phyloP scores from a whole-genome alignment of 2,329 filamentous ascomycete species.

The Incumbomyces delicatus region DNA sequence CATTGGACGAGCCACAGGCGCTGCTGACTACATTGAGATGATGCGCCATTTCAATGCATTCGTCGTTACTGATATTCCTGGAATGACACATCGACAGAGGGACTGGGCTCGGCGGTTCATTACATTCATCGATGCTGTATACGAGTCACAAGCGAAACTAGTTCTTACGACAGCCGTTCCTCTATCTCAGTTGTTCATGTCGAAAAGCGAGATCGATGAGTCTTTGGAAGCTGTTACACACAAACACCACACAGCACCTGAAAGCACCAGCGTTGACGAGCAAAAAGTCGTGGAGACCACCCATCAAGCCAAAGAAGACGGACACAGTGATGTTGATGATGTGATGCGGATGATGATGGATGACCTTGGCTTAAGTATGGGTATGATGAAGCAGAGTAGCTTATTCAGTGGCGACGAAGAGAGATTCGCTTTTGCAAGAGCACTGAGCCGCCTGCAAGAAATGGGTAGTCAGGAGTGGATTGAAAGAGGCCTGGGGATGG shows the following conservation, averaged over 20 bases:
- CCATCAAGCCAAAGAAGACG: slow-evolving; percentile 28
- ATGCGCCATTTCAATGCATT: slow-evolving; percentile 86
- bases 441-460: slow-evolving; percentile 71
- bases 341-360: slow-evolving; percentile 76
- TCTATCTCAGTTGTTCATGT: slow-evolving; percentile 75
- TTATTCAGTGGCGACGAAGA: slow-evolving; percentile 95
- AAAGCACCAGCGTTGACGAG: slow-evolving; percentile 20
- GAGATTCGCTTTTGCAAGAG: slow-evolving; percentile 87
- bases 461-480: slow-evolving; percentile 97
- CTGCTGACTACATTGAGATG: slow-evolving; percentile 90
- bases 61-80: slow-evolving; percentile 80
- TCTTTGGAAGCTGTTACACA: slow-evolving; percentile 37
- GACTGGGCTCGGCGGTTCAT: slow-evolving; percentile 91
- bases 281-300: slow-evolving; percentile 30
- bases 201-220: slow-evolving; percentile 57
- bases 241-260: slow-evolving; percentile 12
- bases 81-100: slow-evolving; percentile 76
- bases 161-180: slow-evolving; percentile 85
- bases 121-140: slow-evolving; percentile 93
- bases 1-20: slow-evolving; percentile 77
- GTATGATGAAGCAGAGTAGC: slow-evolving; percentile 71
- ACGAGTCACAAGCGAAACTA: slow-evolving; percentile 85
- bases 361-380: slow-evolving; percentile 74
- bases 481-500: slow-evolving; percentile 56
- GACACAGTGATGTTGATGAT: slow-evolving; percentile 50